These are phyloP conservation scores for Lycium barbarum DNA, from an alignment of 257 asterid species.

Conservation along the genomic window DNA sequence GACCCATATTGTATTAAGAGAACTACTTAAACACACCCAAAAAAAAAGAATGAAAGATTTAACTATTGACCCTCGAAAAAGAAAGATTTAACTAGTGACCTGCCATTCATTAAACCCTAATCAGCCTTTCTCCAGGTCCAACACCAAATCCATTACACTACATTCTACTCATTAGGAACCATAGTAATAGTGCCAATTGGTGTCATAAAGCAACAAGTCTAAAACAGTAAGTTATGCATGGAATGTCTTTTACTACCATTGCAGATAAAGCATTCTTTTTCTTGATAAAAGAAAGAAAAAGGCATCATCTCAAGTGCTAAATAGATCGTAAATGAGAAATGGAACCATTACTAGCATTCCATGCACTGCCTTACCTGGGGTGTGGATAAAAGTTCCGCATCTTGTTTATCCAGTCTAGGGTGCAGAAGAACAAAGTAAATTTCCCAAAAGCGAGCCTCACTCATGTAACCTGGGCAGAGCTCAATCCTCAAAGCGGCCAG, in stretches of 20 bases:
- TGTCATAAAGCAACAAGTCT: background rate
- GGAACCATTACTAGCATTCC: background rate
- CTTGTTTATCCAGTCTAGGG: slow-evolving; percentile 71
- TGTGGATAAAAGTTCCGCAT: slow-evolving; percentile 73
- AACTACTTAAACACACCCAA: background rate
- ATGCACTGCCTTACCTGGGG: slow-evolving; percentile 59
- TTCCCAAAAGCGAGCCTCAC: slow-evolving; percentile 88
- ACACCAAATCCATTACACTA: background rate
- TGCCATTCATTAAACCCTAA: background rate
- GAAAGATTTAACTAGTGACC: background rate
- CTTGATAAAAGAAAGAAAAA: background rate
- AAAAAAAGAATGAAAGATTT: background rate
- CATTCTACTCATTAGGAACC: slow-evolving; percentile 17
- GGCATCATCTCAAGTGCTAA: background rate
- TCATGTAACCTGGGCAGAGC: slow-evolving; percentile 89
- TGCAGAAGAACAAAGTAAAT: slow-evolving; percentile 89
- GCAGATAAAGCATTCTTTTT: background rate
- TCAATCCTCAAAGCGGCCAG: slow-evolving; percentile 84
- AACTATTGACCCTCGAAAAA: background rate
- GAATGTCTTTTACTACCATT: background rate
- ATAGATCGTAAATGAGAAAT: background rate
- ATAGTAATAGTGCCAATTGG: background rate
- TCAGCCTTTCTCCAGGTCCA: slow-evolving; percentile 14
- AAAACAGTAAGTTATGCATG: slow-evolving; percentile 4
- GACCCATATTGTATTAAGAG: background rate